Base-by-base conservation (phyloP, 2,329 filamentous ascomycete genomes). In the Beauveria asiatica region DNA sequence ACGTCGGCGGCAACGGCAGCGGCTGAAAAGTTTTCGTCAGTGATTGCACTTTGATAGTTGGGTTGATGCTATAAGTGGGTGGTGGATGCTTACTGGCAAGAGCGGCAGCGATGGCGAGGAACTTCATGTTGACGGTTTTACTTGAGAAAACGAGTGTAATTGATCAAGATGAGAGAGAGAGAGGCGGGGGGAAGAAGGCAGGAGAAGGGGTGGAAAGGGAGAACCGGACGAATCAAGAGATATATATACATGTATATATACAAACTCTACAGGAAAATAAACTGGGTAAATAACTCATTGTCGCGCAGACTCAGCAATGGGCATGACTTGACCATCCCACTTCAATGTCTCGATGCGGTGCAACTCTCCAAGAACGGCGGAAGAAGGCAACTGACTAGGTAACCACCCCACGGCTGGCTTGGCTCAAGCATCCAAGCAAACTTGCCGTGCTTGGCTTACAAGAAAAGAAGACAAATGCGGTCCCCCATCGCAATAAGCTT, bases 71-170 rank as follows among this genome's bases (percentile, higher is more conserved):
- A 21, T 3, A 16, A 37, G 33, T 37, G 9, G 8, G 16, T 19
- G 19, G 3, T 7, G n/a, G 49, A 25, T 16, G 49, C 49, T 51
- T 54, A 54, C 51, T 44, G 51, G 51, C 51, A 16, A 54, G 51
- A 30, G 51, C 23, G 37, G 39, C 30, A 54, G 51, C 51, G 51
- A 54, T 54, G 51, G 51, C 44, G 51, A 54, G 23, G 51, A 54
- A 54, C 51, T 54, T 54, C 51, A 54, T 54, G 2, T 27, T 54
- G 37, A 50, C 11, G 7, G 48, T 33, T 17, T 16, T 37, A 39
- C 9, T 17, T 39, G 19, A 9, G 19, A n/a, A 42, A 53, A 54
- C 51, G 51, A 54, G 23, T 44, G 51, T 54, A 39, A 42, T 19
- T 54, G 51, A 27, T 30, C 21, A n/a, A n/a, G 23, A 48, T 30